A percentile compares a stretch with the other conserved stretches of the same genome.
These are phyloP conservation scores for Penicillium riverlandense DNA, from an alignment of 495 filamentous ascomycete species.

Conservation along the genomic window DNA sequence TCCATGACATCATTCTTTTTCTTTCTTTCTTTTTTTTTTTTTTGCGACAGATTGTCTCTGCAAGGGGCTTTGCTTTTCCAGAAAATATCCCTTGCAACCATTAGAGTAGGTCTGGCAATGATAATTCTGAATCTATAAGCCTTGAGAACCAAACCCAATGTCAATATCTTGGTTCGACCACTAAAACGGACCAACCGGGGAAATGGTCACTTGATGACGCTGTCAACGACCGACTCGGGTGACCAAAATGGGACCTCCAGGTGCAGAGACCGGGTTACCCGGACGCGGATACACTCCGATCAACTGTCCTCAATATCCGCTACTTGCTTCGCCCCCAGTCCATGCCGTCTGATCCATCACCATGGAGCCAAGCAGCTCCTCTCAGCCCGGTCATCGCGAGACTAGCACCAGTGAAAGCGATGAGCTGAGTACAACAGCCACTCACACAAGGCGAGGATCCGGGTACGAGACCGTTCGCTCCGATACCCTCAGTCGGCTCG, in stretches of 20 bases:
- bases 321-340: not conserved
- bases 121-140: too few relatives aligned
- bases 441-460: constrained; percentile 1
- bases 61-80: too few relatives aligned
- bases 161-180: not conserved
- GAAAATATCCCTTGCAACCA: too few relatives aligned
- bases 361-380: constrained; percentile 6
- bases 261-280: not conserved
- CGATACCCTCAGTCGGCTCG: constrained; percentile 13
- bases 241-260: not conserved
- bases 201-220: constrained; percentile 10
- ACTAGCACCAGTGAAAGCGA: constrained; percentile 5
- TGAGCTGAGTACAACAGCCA: constrained; percentile 1
- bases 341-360: not conserved
- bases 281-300: not conserved
- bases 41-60: too few relatives aligned
- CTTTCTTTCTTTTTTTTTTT: too few relatives aligned
- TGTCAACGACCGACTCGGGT: not conserved
- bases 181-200: constrained; percentile 7
- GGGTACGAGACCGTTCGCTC: not conserved
- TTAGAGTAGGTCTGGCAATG: too few relatives aligned
- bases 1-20: too few relatives aligned
- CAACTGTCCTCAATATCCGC: not conserved
- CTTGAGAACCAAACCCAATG: too few relatives aligned
- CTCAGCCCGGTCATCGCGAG: not conserved